phyloP scores from a whole-genome alignment of 2,329 filamentous ascomycete species.

The Bimuria novae-zelandiae region DNA sequence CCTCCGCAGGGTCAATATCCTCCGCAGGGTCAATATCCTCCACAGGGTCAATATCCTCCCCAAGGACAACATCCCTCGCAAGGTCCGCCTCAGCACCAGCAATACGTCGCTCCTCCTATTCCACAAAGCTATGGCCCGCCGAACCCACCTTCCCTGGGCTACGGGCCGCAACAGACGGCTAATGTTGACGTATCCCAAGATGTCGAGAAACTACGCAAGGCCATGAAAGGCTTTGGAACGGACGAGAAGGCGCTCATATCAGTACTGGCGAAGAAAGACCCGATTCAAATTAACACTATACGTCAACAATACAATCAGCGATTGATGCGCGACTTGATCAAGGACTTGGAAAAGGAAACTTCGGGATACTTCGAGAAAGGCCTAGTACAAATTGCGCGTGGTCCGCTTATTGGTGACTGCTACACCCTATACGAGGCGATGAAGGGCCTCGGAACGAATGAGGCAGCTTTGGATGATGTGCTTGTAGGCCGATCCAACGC shows the following conservation, averaged over 20 bases:
- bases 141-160: conserved; percentile 66
- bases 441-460: conserved; percentile 82
- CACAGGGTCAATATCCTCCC: conserved; percentile 40
- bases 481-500: conserved; percentile 83
- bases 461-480: conserved; percentile 82
- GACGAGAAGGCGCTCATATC: conserved; percentile 78
- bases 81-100: conserved; percentile 22
- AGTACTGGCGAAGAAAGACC: conserved; percentile 72
- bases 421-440: conserved; percentile 72
- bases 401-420: conserved; percentile 79
- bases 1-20: conserved; percentile 39
- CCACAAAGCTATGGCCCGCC: conserved; percentile 43
- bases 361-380: conserved; percentile 73
- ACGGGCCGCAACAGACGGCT: conserved; percentile 66
- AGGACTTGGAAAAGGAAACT: conserved; percentile 79
- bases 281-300: conserved; percentile 70
- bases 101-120: conserved; percentile 40
- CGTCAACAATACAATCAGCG: conserved; percentile 66
- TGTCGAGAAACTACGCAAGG: conserved; percentile 72
- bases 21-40: conserved; percentile 40
- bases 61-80: conserved; percentile 23
- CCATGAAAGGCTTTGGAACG: conserved; percentile 94
- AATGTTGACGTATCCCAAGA: conserved; percentile 68
- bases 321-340: conserved; percentile 68
- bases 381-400: conserved; percentile 74